These are phyloP conservation scores for Basipetospora chlamydospora DNA, from an alignment of 2,329 filamentous ascomycete species.

Conservation along the genomic window DNA sequence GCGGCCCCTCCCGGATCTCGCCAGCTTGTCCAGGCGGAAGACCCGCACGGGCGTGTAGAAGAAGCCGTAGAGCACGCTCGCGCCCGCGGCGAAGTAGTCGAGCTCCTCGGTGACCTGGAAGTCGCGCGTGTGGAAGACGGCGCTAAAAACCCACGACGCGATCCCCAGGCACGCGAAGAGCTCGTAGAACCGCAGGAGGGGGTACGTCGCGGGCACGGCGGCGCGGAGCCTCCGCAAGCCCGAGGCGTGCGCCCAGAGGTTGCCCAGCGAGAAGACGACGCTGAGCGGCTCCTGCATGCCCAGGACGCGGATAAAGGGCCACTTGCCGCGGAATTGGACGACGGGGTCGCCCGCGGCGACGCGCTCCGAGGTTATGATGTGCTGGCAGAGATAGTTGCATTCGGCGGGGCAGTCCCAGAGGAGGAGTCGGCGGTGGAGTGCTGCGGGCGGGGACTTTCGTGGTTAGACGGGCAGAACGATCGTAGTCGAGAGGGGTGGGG, in stretches of 20 bases:
- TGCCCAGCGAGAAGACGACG: slow-evolving; percentile 84
- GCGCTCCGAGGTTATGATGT: slow-evolving; percentile 67
- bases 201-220: slow-evolving; percentile 56
- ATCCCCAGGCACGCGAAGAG: slow-evolving; percentile 68
- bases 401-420: slow-evolving; percentile 86
- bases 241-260: slow-evolving; percentile 70
- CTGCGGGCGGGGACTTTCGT: slow-evolving; percentile 28
- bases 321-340: slow-evolving; percentile 96
- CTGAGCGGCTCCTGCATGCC: slow-evolving; percentile 93
- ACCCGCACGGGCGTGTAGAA: slow-evolving; percentile 75
- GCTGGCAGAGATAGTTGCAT: slow-evolving; percentile 97
- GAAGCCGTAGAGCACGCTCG: slow-evolving; percentile 77
- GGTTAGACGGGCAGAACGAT: too few species aligned
- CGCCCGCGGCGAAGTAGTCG: slow-evolving; percentile 91
- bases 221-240: slow-evolving; percentile 60
- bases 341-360: slow-evolving; percentile 50
- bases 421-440: slow-evolving; percentile 70
- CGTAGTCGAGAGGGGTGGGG: slow-evolving; percentile 5
- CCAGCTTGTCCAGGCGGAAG: slow-evolving; percentile 60
- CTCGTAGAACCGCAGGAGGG: slow-evolving; percentile 68
- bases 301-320: slow-evolving; percentile 83
- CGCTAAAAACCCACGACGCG: slow-evolving; percentile 73
- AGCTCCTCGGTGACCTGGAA: slow-evolving; percentile 77
- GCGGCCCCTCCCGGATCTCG: too few species aligned
- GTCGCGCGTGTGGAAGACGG: slow-evolving; percentile 86